Conservation (phyloP, 108 stramenopile species). For the Discostella stelligeroides region DNA sequence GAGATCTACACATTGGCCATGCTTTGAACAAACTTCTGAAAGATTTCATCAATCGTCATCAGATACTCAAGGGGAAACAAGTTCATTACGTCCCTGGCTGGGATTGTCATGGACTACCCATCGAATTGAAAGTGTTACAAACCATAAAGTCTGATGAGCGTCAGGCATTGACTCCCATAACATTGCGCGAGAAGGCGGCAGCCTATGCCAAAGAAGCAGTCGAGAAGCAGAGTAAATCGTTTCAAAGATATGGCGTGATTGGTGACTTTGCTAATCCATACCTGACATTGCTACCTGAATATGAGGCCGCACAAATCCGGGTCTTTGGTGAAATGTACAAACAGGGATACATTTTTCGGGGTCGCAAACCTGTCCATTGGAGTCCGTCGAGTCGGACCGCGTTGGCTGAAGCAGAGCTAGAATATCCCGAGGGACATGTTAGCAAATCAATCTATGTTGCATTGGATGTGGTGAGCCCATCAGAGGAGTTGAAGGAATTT, state of each 20-base stretch:
- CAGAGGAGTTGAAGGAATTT: constrained; percentile 60
- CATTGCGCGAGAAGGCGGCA: constrained; percentile 88
- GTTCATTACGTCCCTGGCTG: constrained; percentile 99
- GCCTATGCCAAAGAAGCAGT: constrained; percentile 92
- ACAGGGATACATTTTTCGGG: constrained; percentile 95
- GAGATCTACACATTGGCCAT: constrained; percentile 98
- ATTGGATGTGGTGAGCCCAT: constrained; percentile 75
- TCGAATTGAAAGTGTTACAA: constrained; percentile 98
- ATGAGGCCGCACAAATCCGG: constrained; percentile 96
- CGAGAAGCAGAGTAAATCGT: constrained; percentile 81
- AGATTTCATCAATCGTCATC: constrained; percentile 97
- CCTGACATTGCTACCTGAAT: constrained; percentile 93
- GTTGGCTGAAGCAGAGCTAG: constrained; percentile 98
- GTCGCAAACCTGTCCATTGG: constrained; percentile 98
- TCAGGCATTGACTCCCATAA: constrained; percentile 75
- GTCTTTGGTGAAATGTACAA: constrained; percentile 97
- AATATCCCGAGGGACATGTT: constrained; percentile 94
- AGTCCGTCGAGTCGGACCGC: constrained; percentile 96
- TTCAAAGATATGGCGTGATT: constrained; percentile 95
- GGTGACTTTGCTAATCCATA: constrained; percentile 98
- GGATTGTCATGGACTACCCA: constrained; percentile 99
- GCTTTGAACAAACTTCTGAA: constrained; percentile 98
- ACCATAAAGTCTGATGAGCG: constrained; percentile 88
- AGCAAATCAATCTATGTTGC: constrained; percentile 93
- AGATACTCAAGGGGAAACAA: constrained; percentile 91